Percentiles rank a stretch among this genome's conserved stretches.
Evolutionary conservation across 257 asterid species (phyloP).

Genomic region (Capsicum chinense): DNA sequence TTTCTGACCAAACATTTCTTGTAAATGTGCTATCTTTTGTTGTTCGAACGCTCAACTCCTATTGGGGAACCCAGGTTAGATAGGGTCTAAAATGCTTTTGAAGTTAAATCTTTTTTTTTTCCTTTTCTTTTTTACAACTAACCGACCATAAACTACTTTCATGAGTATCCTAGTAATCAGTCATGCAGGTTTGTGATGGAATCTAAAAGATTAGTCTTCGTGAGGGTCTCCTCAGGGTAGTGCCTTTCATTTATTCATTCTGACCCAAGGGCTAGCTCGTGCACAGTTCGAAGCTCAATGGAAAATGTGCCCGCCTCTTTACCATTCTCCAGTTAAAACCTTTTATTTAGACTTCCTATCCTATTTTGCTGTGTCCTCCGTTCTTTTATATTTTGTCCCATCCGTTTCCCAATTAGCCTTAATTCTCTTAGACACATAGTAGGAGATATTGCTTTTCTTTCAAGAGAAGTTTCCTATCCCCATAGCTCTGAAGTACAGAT

Average conservation of each 20-base stretch:
- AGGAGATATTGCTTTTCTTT: conserved; percentile 20
- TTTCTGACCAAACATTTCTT: conserved; percentile 70
- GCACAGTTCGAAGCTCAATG: background rate
- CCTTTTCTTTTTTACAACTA: background rate
- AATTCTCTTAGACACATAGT: background rate
- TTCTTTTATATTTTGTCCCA: background rate
- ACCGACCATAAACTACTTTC: background rate
- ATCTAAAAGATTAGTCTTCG: background rate
- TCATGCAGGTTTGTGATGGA: background rate
- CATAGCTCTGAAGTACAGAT: background rate
- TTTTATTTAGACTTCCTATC: background rate
- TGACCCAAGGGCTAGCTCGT: background rate
- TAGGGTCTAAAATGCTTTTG: background rate
- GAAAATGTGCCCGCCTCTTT: background rate
- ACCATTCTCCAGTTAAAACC: background rate
- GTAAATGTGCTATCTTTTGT: conserved; percentile 84
- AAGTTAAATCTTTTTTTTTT: background rate
- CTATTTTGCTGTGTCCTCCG: background rate
- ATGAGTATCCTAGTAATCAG: background rate
- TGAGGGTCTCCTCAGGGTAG: conserved; percentile 14
- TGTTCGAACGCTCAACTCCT: conserved; percentile 88
- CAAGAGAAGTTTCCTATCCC: conserved; percentile 11
- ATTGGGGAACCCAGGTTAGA: conserved; percentile 94
- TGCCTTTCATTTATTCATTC: background rate
- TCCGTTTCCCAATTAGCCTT: background rate